A percentile compares a stretch with the other conserved stretches of the same genome.
phyloP scores from a whole-genome alignment of 2,329 filamentous ascomycete genomes.

The Clarireedia hainanense region DNA sequence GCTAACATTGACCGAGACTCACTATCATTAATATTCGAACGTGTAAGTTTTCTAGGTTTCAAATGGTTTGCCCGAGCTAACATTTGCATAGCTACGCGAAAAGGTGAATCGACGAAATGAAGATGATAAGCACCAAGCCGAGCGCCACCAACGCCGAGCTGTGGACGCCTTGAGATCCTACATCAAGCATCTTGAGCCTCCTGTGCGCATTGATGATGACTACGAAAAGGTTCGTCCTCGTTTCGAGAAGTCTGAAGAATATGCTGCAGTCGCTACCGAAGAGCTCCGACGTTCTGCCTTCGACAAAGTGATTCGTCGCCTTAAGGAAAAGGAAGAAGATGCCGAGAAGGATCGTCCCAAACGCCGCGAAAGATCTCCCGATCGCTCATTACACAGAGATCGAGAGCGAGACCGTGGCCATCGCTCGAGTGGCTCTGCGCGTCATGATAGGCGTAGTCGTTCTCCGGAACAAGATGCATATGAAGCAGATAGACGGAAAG shows the following conservation, averaged over 20 bases:
- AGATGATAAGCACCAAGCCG: conserved; percentile 72
- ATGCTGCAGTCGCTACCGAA: conserved; percentile 72
- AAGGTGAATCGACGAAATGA: conserved; percentile 77
- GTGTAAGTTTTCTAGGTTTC: conserved; percentile 41
- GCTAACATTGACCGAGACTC: conserved; percentile 77
- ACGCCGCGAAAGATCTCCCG: conserved; percentile 47
- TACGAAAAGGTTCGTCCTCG: conserved; percentile 83
- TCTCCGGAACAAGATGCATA: conserved; percentile 91
- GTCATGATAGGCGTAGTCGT: conserved; percentile 61
- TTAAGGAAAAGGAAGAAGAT: conserved; percentile 88
- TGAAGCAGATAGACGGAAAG: conserved; percentile 89
- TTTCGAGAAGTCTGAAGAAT: conserved; percentile 76
- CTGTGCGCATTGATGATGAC: conserved; percentile 67
- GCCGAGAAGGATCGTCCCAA: conserved; percentile 57
- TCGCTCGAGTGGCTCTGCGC: conserved; percentile 42
- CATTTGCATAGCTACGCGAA: conserved; percentile 57
- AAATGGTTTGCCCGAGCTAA: conserved; percentile 19
- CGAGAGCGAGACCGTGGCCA: conserved; percentile 56
- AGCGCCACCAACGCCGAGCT: conserved; percentile 77
- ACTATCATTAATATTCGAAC: conserved; percentile 74
- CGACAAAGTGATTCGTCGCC: conserved; percentile 81
- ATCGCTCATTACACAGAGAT: conserved; percentile 34
- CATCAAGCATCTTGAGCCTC: conserved; percentile 86
- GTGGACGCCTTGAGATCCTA: conserved; percentile 76
- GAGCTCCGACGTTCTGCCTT: conserved; percentile 77